phyloP scores from a whole-genome alignment of 805 yeast species.

The Ogataea polymorpha region DNA sequence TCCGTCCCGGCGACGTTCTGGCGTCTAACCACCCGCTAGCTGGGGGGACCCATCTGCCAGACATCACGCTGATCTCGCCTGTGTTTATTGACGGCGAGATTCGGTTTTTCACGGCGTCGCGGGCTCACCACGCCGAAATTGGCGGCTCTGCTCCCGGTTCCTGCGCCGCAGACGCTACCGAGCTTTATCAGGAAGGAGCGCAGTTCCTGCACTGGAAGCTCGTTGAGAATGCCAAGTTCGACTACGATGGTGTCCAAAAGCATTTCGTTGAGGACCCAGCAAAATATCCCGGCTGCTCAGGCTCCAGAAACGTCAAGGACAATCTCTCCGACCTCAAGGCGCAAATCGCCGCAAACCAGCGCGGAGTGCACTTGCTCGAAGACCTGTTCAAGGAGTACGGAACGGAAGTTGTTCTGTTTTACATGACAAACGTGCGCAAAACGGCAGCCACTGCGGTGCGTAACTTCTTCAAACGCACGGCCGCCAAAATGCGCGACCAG shows the following conservation, averaged over 20 bases:
- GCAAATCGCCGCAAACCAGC: conserved; percentile 48
- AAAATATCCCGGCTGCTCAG: conserved; percentile 49
- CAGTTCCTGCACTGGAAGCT: conserved; percentile 49
- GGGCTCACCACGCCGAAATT: conserved; percentile 12
- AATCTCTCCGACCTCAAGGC: conserved; percentile 49
- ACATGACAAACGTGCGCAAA: conserved; percentile 44
- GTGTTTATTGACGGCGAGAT: conserved; percentile 11
- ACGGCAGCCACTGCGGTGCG: conserved; percentile 48
- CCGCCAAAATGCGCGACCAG: conserved; percentile 36
- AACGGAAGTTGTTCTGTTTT: conserved; percentile 40
- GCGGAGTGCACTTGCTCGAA: conserved; percentile 44
- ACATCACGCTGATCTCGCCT: conserved; percentile 10
- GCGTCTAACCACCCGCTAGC: conserved; percentile 13
- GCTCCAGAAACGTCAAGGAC: conserved; percentile 51
- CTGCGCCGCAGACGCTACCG: conserved; percentile 13
- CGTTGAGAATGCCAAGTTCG: conserved; percentile 46
- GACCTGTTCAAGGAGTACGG: conserved; percentile 43
- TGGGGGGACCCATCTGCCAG: conserved; percentile 12
- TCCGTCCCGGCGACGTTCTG: conserved; percentile 10
- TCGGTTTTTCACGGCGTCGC: conserved; percentile 11
- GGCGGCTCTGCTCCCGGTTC: conserved; percentile 14
- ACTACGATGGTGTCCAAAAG: conserved; percentile 47
- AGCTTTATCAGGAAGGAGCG: conserved; percentile 43
- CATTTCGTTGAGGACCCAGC: conserved; percentile 49
- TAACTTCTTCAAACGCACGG: conserved; percentile 32